Evolutionary conservation across 2,329 filamentous ascomycete genomes (phyloP), one percentile per base, ranked within the genome.

Genomic region (Pyricularia sp.): DNA sequence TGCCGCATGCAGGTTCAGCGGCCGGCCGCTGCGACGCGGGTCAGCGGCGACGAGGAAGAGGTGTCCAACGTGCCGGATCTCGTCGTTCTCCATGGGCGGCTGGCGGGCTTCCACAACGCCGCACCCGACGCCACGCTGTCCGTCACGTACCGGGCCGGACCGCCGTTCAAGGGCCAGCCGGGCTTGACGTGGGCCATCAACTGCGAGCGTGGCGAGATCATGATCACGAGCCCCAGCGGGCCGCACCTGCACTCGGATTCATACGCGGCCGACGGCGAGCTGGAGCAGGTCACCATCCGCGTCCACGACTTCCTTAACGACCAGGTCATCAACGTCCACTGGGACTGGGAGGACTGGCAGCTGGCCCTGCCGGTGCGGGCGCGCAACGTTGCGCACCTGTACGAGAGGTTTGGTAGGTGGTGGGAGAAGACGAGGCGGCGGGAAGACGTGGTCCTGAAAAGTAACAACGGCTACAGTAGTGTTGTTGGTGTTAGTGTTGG

Each of bases 331-430:
- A 71, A 78, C 3, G 74, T 86, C 0, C 72, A 78, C 0, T 82
- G 81, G 77, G 75, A 78, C 9, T 86, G 81, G 78, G 75, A 78
- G 17, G 80, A 81, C 3, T 84, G 81, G 76, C 83, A 83, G 73
- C 77, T 81, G 12, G 78, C 81, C 12, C 70, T 86, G 23, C 81
- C 83, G 0, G 50, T 80, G 0, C 72, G 77, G 3, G 81, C 79
- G 0, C 79, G 83, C 68, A 84, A 82, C 71, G 82, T 89, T 31
- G 87, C 81, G 0, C 80, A 79, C 25, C 72, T 88, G 0, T 90
- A 89, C 76, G 87, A 90, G 72, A 80, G 79, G 0, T 87, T 82
- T 77, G 83, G 84, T 9, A 71, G 74, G 0, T 65, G 64, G 64
- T 28, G 64, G 23, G 75, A 72, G 59, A 63, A 63, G 59, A 63